phyloP scores from a whole-genome alignment of 208 protist genomes.

The Wallacemonas collosoma region DNA sequence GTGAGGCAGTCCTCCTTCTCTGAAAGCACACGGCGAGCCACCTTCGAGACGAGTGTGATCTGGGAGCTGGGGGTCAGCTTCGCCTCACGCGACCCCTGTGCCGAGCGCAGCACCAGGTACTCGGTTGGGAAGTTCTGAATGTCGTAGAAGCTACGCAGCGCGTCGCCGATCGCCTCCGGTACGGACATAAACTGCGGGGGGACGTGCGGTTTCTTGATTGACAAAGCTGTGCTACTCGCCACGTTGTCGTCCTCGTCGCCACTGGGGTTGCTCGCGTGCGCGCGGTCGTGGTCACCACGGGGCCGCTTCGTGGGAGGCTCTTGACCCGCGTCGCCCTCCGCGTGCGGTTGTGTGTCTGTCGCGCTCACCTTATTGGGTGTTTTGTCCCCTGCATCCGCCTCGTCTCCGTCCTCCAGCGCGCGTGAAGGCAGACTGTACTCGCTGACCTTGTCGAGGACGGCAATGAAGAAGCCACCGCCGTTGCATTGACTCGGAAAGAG shows the following conservation, averaged over 20 bases:
- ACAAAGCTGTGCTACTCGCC: neutral
- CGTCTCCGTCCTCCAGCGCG: slow-evolving; percentile 26
- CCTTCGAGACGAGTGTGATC: slow-evolving; percentile 68
- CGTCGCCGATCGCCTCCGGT: slow-evolving; percentile 39
- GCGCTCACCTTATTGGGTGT: neutral
- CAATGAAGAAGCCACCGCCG: slow-evolving; percentile 98
- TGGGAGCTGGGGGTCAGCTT: slow-evolving; percentile 54
- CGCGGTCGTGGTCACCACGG: neutral
- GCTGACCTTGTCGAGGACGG: slow-evolving; percentile 91
- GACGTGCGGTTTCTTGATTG: slow-evolving; percentile 23
- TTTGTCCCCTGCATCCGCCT: slow-evolving; percentile 1
- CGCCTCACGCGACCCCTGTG: slow-evolving; percentile 64
- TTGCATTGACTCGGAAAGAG: slow-evolving; percentile 94
- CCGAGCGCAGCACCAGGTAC: slow-evolving; percentile 66
- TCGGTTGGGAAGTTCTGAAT: slow-evolving; percentile 52
- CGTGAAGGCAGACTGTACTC: slow-evolving; percentile 47
- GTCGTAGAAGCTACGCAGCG: slow-evolving; percentile 59
- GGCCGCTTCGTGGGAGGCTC: slow-evolving; percentile 23
- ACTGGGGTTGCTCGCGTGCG: neutral
- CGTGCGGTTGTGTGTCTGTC: neutral
- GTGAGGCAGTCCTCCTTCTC: slow-evolving; percentile 67
- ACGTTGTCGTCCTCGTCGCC: neutral
- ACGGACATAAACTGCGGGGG: slow-evolving; percentile 69
- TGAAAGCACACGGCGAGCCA: slow-evolving; percentile 48
- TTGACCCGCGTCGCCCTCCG: neutral